Conservation (phyloP, 345 rosid genomes). For the Camelina laxa region DNA sequence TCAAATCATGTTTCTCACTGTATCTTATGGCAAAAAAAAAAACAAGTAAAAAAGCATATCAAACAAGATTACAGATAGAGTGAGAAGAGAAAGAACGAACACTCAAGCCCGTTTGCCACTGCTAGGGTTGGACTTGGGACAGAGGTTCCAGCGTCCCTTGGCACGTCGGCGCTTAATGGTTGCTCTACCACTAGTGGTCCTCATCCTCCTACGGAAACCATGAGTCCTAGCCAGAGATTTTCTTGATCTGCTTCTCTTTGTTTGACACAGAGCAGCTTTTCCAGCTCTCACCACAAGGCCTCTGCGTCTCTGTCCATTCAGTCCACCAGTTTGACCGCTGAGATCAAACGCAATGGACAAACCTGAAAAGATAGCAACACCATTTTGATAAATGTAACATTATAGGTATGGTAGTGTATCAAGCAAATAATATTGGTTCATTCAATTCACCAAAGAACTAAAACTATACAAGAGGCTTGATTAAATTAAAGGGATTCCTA, state of each 20-base stretch:
- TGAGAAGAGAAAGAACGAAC: background rate
- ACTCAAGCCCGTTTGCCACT: conserved; percentile 65
- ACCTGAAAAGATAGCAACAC: conserved; percentile 52
- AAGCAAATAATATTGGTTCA: background rate
- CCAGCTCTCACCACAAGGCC: conserved; percentile 92
- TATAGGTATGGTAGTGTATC: background rate
- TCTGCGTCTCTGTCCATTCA: conserved; percentile 47
- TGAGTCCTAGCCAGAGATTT: conserved; percentile 95
- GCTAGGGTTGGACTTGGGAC: conserved; percentile 85
- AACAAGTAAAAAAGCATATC: conserved; percentile 5
- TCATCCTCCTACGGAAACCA: conserved; percentile 88
- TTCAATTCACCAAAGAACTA: background rate
- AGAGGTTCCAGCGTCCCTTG: conserved; percentile 87
- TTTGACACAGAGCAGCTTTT: conserved; percentile 79
- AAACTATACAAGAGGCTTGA: background rate
- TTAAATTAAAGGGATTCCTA: background rate
- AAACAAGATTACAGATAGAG: conserved; percentile 37
- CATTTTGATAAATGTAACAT: background rate
- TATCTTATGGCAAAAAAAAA: conserved; percentile 19
- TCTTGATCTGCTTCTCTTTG: conserved; percentile 89
- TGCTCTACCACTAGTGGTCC: conserved; percentile 90
- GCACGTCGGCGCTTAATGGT: conserved; percentile 85
- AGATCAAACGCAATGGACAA: conserved; percentile 65
- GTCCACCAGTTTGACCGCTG: conserved; percentile 44
- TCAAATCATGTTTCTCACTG: conserved; percentile 7